These are phyloP conservation scores for Ustilago shanxiensis DNA, from an alignment of 1,284 basidiomycete genomes.

Conservation along the genomic window DNA sequence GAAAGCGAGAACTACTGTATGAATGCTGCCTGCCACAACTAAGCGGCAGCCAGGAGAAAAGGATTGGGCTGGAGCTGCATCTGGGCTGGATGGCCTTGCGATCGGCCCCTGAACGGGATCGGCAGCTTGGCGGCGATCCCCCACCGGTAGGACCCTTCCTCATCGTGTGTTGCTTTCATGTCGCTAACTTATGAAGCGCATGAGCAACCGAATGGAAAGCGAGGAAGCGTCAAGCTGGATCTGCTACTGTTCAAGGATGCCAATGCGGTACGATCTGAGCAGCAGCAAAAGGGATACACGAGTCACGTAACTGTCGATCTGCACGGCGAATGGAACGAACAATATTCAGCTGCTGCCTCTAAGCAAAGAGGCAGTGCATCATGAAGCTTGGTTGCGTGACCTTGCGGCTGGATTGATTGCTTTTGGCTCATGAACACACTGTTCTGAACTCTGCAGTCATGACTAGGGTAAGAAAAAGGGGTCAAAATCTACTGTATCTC, in stretches of 20 bases:
- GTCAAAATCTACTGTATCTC: neutral
- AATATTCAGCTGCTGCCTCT: too few species aligned
- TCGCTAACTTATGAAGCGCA: too few species aligned
- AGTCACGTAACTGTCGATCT: constrained; percentile 21
- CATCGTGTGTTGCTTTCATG: too few species aligned
- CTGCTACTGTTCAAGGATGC: neutral
- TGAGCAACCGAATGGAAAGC: too few species aligned
- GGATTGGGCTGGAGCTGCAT: neutral
- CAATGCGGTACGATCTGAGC: neutral
- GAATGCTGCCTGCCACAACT: neutral
- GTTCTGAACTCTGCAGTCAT: neutral
- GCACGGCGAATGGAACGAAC: constrained; percentile 5
- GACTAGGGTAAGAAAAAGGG: too few species aligned
- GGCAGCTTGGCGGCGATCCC: constrained; percentile 16
- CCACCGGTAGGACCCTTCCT: neutral
- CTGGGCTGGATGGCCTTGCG: neutral
- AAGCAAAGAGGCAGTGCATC: neutral
- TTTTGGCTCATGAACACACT: neutral
- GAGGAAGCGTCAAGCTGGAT: neutral
- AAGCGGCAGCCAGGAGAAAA: neutral
- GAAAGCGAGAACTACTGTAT: too few species aligned
- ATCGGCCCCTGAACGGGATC: constrained; percentile 18
- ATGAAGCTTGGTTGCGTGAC: constrained; percentile 34
- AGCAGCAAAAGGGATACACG: neutral
- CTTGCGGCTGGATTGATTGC: constrained; percentile 6